These are phyloP conservation scores for Acarospora socialis DNA, from an alignment of 2,329 filamentous ascomycete genomes.

Conservation along the genomic window DNA sequence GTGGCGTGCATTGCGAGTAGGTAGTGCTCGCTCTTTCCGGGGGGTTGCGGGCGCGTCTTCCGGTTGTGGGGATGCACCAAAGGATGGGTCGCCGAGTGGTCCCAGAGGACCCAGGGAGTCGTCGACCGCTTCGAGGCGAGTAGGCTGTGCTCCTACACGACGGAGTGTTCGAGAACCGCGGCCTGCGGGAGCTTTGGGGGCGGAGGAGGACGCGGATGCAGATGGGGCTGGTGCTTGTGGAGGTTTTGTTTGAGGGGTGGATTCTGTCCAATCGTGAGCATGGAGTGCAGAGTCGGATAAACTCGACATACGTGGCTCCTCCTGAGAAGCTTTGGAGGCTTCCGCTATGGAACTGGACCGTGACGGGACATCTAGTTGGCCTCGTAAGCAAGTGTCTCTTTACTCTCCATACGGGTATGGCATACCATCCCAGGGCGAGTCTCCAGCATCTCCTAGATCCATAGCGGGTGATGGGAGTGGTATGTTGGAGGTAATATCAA, in stretches of 20 bases:
- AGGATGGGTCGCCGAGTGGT: constrained; percentile 37
- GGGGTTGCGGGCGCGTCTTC: constrained; percentile 45
- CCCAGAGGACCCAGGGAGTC: constrained; percentile 48
- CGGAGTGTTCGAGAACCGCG: constrained; percentile 39
- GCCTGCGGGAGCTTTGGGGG: constrained; percentile 33
- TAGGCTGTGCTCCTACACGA: constrained; percentile 46
- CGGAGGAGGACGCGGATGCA: constrained; percentile 23
- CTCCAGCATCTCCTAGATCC: constrained; percentile 27
- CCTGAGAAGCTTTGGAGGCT: constrained; percentile 16
- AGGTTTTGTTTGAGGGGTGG: constrained; percentile 15
- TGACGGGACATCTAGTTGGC: constrained; percentile 30
- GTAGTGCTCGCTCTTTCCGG: constrained; percentile 39
- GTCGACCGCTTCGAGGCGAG: constrained; percentile 48
- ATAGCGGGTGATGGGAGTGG: constrained; percentile 10
- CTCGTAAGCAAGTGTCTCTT: constrained; percentile 12
- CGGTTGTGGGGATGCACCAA: constrained; percentile 23
- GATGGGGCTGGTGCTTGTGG: constrained; percentile 16
- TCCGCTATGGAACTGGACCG: constrained; percentile 22
- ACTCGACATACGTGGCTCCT: constrained; percentile 21
- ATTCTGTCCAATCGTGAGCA: constrained; percentile 7
- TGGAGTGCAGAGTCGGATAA: background rate
- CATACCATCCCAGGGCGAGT: constrained; percentile 37
- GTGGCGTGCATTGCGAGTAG: constrained; percentile 24
- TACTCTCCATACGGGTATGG: constrained; percentile 17
- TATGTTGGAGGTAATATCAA: constrained; percentile 10